Evolutionary conservation across 2,329 filamentous ascomycete species (phyloP).

Genomic region (Rhinocladiella mackenziei): DNA sequence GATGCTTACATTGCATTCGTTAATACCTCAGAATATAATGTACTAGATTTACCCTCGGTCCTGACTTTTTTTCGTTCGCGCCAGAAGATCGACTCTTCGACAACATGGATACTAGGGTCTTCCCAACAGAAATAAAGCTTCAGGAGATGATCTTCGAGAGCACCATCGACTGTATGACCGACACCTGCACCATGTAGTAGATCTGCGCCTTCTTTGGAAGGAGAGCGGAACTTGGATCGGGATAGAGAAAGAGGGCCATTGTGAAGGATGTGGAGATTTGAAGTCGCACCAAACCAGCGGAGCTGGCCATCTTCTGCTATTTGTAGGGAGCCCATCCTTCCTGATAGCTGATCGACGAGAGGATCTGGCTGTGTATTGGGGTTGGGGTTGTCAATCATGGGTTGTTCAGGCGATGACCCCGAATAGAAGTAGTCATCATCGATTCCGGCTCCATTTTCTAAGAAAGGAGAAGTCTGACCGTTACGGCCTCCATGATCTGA

Average conservation of each 20-base stretch:
- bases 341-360: no score
- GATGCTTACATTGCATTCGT: constrained; percentile 41
- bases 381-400: no score
- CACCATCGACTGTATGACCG: constrained; percentile 39
- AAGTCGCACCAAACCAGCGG: constrained; percentile 45
- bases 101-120: constrained; percentile 45
- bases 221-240: constrained; percentile 8
- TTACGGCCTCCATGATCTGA: no score
- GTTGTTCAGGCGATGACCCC: no score
- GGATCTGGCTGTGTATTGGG: no score
- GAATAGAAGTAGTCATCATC: no score
- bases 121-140: constrained; percentile 49
- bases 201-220: constrained; percentile 37
- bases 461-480: no score
- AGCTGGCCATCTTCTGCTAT: constrained; percentile 43
- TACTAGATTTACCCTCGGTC: constrained; percentile 35
- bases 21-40: constrained; percentile 41
- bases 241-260: background rate
- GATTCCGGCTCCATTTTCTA: no score
- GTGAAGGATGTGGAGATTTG: constrained; percentile 41
- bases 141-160: constrained; percentile 44
- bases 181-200: constrained; percentile 42
- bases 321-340: constrained; percentile 38
- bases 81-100: constrained; percentile 43
- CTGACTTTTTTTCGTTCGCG: constrained; percentile 1